These are phyloP conservation scores for Quercus mongolica DNA, from an alignment of 306 rosid species.

Conservation along the genomic window DNA sequence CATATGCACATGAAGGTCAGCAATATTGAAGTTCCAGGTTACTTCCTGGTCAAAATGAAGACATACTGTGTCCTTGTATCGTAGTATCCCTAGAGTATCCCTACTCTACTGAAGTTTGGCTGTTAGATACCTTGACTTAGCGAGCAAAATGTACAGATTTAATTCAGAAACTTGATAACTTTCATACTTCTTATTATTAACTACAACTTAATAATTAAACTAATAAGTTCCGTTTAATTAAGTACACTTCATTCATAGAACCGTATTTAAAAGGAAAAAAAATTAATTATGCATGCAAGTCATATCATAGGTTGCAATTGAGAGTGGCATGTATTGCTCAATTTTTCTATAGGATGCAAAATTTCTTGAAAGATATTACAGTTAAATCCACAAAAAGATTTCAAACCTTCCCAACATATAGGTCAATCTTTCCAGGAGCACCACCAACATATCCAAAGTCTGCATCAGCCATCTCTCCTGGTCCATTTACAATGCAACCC, in stretches of 20 bases:
- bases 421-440: constrained; percentile 96
- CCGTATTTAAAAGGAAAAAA: background rate
- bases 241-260: background rate
- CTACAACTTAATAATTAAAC: background rate
- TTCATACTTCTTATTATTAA: background rate
- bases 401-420: constrained; percentile 91
- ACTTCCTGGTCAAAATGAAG: background rate
- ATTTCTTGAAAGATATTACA: background rate
- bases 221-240: background rate
- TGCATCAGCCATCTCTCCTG: constrained; percentile 99
- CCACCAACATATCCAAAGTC: constrained; percentile 99
- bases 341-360: background rate
- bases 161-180: background rate
- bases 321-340: background rate
- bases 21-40: background rate
- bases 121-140: background rate
- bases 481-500: constrained; percentile 99
- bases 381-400: background rate
- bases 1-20: background rate
- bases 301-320: background rate
- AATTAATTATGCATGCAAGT: background rate
- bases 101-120: background rate
- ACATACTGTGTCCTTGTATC: background rate
- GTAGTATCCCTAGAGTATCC: too few species aligned
- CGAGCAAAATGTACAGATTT: background rate